Evolutionary conservation across 768 basidiomycete genomes (phyloP).

Genomic region (Boletus rubroflammeus): DNA sequence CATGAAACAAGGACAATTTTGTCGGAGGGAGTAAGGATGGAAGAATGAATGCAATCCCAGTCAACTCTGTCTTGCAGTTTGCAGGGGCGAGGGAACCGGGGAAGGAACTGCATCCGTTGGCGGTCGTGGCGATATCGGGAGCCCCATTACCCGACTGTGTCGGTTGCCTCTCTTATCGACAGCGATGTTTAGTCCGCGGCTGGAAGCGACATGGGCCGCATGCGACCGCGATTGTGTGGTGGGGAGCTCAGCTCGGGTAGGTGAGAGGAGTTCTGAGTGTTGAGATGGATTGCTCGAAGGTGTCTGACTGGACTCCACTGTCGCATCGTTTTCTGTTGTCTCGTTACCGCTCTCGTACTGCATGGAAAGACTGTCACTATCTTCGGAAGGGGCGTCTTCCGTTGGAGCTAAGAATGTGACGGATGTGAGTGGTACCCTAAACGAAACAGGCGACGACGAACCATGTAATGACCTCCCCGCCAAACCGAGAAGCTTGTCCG

Average conservation of each 20-base stretch:
- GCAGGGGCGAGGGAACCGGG: constrained; percentile 17
- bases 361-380: constrained; percentile 63
- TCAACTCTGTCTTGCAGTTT: constrained; percentile 27
- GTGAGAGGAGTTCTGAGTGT: constrained; percentile 16
- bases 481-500: constrained; percentile 78
- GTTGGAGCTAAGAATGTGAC: constrained; percentile 34
- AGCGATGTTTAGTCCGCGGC: constrained; percentile 66
- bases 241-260: constrained; percentile 25
- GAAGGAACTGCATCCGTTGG: constrained; percentile 12
- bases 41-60: not conserved
- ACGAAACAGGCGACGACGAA: constrained; percentile 35
- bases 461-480: constrained; percentile 63
- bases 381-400: constrained; percentile 65
- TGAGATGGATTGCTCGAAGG: constrained; percentile 39
- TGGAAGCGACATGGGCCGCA: constrained; percentile 61
- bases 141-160: constrained; percentile 59
- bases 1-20: not conserved
- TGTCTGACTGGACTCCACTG: constrained; percentile 41
- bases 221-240: constrained; percentile 39
- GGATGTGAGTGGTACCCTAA: constrained; percentile 1
- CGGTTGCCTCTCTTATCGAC: constrained; percentile 57
- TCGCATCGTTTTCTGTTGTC: constrained; percentile 56
- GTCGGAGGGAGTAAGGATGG: not conserved
- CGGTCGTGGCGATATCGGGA: constrained; percentile 47
- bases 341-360: constrained; percentile 77